Evolutionary conservation across 305 asterid genomes (phyloP), one percentile per base, ranked within the genome.

Genomic region (Nicotiana rustica): DNA sequence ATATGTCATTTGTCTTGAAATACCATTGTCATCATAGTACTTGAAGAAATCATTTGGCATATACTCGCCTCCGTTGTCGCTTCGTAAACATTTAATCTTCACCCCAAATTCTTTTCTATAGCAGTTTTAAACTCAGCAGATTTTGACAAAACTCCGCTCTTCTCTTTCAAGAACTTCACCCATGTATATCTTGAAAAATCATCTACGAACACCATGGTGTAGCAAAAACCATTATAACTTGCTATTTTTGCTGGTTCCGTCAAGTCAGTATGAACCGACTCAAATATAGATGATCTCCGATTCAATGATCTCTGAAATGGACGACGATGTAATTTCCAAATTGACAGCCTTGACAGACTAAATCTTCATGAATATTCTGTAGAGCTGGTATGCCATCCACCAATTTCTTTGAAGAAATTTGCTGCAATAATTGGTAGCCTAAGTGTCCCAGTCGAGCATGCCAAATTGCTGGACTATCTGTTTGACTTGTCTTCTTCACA

Each of bases 261-360:
- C 41, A 62, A 56, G 67, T 83, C 77, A 19, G 47, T n/a, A 57
- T 85, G 73, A 10, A 82, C 81, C 56, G 79, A 7, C 36, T 82
- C 78, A 47, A 85, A 47, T 3, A 47, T 2, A 5, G 36, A 1
- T 2, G 79, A 1, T 10, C 38, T 67, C 0, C 57, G 56, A 59
- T 79, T 79, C 21, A 56, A 61, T 70, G 67, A 81, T 0, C 4
- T 57, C 0, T 61, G 12, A 41, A 67, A 85, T 15, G 68, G 61
- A 17, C 69, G 82, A 8, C 56, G 52, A 8, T 82, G 81, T 0
- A 81, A 85, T 25, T 85, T 77, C 83, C 78, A 61, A 13, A 77
- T 82, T 67, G 81, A 1, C 64, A 85, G 0, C 85, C 82, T 80
- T 56, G 80, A 57, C 79, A 85, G 6, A 83, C 33, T 52, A 83